Evolutionary conservation across 2,329 filamentous ascomycete species (phyloP).

Genomic region (Diaporthe longicolla): DNA sequence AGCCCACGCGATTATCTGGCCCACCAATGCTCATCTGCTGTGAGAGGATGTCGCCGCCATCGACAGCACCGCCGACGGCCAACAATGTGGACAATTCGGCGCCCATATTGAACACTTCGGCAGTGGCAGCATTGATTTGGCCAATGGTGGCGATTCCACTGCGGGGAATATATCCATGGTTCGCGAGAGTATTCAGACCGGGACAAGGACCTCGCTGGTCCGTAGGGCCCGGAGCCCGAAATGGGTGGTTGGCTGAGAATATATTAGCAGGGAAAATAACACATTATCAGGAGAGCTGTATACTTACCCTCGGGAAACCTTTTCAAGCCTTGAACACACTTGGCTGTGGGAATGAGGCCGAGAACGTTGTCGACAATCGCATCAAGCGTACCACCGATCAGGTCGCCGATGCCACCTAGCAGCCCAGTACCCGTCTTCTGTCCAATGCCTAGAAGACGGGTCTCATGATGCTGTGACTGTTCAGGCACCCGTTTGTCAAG

Average conservation of each 20-base stretch:
- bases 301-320: constrained; percentile 16
- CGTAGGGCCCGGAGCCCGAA: not conserved
- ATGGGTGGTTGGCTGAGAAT: constrained; percentile 6
- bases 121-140: constrained; percentile 41
- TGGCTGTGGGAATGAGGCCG: constrained; percentile 3
- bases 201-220: constrained; percentile 49
- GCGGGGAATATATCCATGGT: constrained; percentile 55
- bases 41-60: constrained; percentile 42
- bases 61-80: constrained; percentile 33
- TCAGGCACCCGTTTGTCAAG: not conserved
- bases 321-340: constrained; percentile 6
- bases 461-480: not conserved
- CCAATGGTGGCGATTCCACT: constrained; percentile 42
- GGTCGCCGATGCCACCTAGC: not conserved
- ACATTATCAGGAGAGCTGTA: too few species aligned
- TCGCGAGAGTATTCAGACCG: constrained; percentile 54
- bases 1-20: constrained; percentile 41
- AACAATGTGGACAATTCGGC: constrained; percentile 39
- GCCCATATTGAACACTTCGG: constrained; percentile 41
- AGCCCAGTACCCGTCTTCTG: not conserved
- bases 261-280: not conserved
- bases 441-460: not conserved
- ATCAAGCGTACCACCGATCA: not conserved
- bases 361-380: constrained; percentile 24
- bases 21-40: constrained; percentile 42